Evolutionary conservation across 2,329 filamentous ascomycete species (phyloP), one percentile per base, ranked within the genome.

Genomic region (Scorias spongiosa): DNA sequence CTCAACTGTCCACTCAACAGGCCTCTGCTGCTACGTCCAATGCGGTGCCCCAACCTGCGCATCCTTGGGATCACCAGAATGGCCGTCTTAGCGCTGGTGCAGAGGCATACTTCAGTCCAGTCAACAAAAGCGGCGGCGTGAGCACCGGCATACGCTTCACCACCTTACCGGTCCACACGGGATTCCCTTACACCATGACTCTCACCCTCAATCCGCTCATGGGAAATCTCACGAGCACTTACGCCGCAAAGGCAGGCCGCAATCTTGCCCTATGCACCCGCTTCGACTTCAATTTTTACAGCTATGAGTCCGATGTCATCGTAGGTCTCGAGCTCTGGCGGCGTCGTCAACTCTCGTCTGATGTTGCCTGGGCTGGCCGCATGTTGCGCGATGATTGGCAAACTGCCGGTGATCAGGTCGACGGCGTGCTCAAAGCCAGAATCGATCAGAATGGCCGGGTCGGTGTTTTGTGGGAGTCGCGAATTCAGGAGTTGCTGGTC

Each of bases 241-340:
- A 98, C 61, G 84, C 91, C 0, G 84, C 96, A 40, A 82, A 85
- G 56, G 89, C 89, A 2, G 86, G 86, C 2, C 76, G 76, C 29
- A 78, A 86, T 55, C 76, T 93, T 52, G 84, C 86, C 10, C 74
- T 98, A 41, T 91, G 87, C 50, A 93, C 87, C 17, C 79, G 83
- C 41, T 89, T 96, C 66, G 87, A 93, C 58, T 98, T 98, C 66
- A 98, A 98, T 57, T 83, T 95, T 41, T 96, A 95, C 65, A 94
- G 86, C 60, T 98, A 95, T 67, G 91, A 98, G 67, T 94, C 86
- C 58, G 84, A 91, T 46, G 81, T 94, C 70, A 81, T 87, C 20
- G 75, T 96, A 18, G 91, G 91, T 11, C 84, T 86, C 66, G 91
- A 98, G 66, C 69, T 96, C 38, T 98, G 91, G 89, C 79, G 84